Percentiles rank a stretch among this genome's conserved stretches.
Conservation (phyloP, 768 basidiomycete genomes). For the Saitozyma sp. region DNA sequence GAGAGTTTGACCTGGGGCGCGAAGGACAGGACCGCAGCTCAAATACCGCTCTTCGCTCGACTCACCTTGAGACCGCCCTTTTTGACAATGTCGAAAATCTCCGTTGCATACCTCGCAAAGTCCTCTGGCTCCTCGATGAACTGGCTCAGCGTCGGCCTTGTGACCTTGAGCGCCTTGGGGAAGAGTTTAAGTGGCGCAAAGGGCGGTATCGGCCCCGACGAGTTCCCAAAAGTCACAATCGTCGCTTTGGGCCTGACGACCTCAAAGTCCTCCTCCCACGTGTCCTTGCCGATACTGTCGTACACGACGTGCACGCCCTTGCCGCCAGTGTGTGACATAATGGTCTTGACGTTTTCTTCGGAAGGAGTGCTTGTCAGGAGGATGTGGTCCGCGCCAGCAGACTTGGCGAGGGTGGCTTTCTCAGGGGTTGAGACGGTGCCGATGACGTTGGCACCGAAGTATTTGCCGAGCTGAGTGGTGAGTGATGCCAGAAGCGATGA, state of each 20-base stretch:
- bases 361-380: constrained; percentile 64
- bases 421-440: constrained; percentile 82
- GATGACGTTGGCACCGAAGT: constrained; percentile 81
- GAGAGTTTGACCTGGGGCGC: too few relatives aligned
- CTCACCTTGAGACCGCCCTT: constrained; percentile 64
- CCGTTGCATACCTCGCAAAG: constrained; percentile 63
- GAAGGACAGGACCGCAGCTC: too few relatives aligned
- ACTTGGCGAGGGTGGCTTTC: constrained; percentile 77
- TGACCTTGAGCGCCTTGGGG: constrained; percentile 72
- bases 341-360: constrained; percentile 63
- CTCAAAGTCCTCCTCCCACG: constrained; percentile 80
- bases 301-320: constrained; percentile 69
- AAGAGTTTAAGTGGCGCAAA: constrained; percentile 71
- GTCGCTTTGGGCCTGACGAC: constrained; percentile 83
- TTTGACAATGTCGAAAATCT: constrained; percentile 66
- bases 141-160: constrained; percentile 62
- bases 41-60: too few relatives aligned
- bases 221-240: constrained; percentile 84
- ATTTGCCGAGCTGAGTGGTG: constrained; percentile 70
- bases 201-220: constrained; percentile 70
- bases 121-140: constrained; percentile 76
- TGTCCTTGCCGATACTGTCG: constrained; percentile 96
- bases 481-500: too few relatives aligned
- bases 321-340: constrained; percentile 25
- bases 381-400: constrained; percentile 80